phyloP scores from a whole-genome alignment of 768 basidiomycete species.

The Leucosporidium yakuticum region DNA sequence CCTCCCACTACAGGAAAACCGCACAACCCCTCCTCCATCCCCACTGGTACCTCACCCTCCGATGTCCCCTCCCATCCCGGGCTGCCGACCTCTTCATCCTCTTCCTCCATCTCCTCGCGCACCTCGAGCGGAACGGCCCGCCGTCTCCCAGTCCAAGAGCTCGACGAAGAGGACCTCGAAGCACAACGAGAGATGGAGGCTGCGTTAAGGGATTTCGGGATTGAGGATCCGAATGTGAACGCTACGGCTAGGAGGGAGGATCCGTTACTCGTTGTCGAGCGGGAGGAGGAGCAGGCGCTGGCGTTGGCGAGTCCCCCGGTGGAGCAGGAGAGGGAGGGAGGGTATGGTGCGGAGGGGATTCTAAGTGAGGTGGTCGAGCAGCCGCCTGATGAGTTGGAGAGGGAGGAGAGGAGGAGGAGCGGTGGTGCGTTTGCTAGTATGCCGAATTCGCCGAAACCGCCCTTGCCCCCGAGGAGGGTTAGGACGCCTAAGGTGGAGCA shows the following conservation, averaged over 20 bases:
- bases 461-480: too few relatives aligned
- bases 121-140: not conserved
- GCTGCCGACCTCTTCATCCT: not conserved
- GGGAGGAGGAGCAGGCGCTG: not conserved
- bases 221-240: constrained; percentile 28
- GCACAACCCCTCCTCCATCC: not conserved
- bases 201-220: constrained; percentile 24
- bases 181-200: constrained; percentile 31
- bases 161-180: constrained; percentile 31
- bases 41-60: not conserved
- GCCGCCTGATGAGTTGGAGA: not conserved
- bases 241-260: constrained; percentile 8
- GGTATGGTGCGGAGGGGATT: too few relatives aligned
- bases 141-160: constrained; percentile 13
- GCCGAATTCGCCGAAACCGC: too few relatives aligned
- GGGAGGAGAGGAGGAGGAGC: not conserved
- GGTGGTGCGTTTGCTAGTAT: too few relatives aligned
- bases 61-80: not conserved
- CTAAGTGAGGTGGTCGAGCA: not conserved
- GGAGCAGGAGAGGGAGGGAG: not conserved
- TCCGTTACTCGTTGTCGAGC: constrained; percentile 6
- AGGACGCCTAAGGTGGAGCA: not conserved
- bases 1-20: not conserved
- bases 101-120: not conserved
- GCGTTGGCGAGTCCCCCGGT: not conserved